phyloP scores from a whole-genome alignment of 805 yeast genomes.

The Saccharomyces eubayanus region DNA sequence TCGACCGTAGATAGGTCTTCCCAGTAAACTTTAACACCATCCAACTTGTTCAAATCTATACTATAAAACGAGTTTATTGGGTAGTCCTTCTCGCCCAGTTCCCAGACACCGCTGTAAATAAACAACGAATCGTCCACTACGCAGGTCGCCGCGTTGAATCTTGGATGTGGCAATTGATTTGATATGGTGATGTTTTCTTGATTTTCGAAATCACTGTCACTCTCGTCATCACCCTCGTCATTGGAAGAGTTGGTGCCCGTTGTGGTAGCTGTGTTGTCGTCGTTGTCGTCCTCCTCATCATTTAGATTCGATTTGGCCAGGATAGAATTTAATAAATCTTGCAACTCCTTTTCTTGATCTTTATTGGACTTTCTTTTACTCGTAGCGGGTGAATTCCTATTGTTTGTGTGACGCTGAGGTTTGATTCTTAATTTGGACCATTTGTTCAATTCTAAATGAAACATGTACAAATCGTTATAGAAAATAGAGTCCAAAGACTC shows the following conservation, averaged over 20 bases:
- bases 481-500: constrained; percentile 80
- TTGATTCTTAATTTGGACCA: constrained; percentile 73
- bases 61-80: constrained; percentile 79
- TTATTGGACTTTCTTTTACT: constrained; percentile 37
- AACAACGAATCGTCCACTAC: constrained; percentile 78
- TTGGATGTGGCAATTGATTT: constrained; percentile 69
- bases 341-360: constrained; percentile 69
- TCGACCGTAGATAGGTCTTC: constrained; percentile 62
- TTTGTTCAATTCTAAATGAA: constrained; percentile 76
- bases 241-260: constrained; percentile 12
- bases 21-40: constrained; percentile 85
- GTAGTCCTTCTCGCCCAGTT: constrained; percentile 78
- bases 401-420: constrained; percentile 35
- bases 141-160: constrained; percentile 80
- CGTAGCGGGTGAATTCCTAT: constrained; percentile 10
- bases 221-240: constrained; percentile 33
- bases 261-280: constrained; percentile 17
- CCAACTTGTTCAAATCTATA: constrained; percentile 75
- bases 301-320: constrained; percentile 64
- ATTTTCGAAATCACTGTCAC: constrained; percentile 25
- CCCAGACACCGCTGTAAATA: constrained; percentile 88
- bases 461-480: constrained; percentile 71
- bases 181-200: constrained; percentile 45
- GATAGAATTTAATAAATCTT: constrained; percentile 67
- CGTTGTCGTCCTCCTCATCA: constrained; percentile 43